Conservation (phyloP, 1,284 basidiomycete species). For the Kwoniella shivajii region DNA sequence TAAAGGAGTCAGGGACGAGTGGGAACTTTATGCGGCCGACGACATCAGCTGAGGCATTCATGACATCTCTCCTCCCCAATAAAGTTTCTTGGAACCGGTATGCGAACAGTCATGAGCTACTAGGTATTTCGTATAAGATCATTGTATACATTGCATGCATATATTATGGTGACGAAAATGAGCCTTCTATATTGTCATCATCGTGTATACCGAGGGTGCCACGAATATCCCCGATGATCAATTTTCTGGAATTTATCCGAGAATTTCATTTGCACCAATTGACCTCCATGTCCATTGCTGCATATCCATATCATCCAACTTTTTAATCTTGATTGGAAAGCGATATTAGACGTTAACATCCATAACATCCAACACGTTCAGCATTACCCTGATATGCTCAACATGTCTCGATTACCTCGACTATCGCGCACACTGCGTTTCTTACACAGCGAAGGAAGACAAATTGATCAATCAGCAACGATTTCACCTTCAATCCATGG, state of each 20-base stretch:
- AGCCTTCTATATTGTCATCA: too few species aligned
- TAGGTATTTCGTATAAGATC: too few species aligned
- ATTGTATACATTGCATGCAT: too few species aligned
- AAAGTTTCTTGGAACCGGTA: too few species aligned
- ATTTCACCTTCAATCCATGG: constrained; percentile 13
- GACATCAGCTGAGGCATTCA: neutral
- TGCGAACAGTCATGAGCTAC: too few species aligned
- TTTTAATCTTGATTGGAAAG: too few species aligned
- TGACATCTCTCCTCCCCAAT: too few species aligned
- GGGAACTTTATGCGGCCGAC: constrained; percentile 33
- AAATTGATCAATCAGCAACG: constrained; percentile 27
- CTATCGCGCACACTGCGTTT: constrained; percentile 10
- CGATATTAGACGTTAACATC: neutral
- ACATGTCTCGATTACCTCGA: constrained; percentile 25
- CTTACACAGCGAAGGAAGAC: constrained; percentile 38
- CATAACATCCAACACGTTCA: neutral
- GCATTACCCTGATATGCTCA: neutral
- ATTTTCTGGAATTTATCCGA: constrained; percentile 17
- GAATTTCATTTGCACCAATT: constrained; percentile 5
- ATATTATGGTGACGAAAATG: too few species aligned
- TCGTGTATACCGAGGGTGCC: neutral
- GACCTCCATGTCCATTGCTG: neutral
- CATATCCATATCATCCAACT: neutral
- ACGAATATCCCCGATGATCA: neutral
- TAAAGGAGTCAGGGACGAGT: constrained; percentile 29